These are phyloP conservation scores for Pseudomonodictys pantanalensis DNA, from an alignment of 495 filamentous ascomycete genomes.

Conservation along the genomic window DNA sequence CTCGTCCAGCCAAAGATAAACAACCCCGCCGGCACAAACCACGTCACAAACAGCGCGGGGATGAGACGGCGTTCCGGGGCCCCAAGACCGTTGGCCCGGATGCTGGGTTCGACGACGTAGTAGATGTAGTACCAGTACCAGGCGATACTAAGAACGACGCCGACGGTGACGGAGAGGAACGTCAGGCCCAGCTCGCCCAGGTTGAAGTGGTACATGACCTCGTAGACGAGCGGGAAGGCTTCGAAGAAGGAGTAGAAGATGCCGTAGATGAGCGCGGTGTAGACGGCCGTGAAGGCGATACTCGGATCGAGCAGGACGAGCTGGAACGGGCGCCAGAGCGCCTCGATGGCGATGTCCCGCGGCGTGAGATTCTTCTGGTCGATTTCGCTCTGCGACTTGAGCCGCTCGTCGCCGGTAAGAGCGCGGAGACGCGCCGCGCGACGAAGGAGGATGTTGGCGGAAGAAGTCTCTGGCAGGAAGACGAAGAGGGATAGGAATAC, in stretches of 20 bases:
- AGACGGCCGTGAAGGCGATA: conserved; percentile 60
- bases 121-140: conserved; percentile 54
- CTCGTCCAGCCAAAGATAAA: conserved; percentile 66
- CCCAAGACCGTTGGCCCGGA: conserved; percentile 47
- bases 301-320: conserved; percentile 63
- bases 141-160: conserved; percentile 52
- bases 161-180: conserved; percentile 62
- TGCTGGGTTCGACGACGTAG: conserved; percentile 52
- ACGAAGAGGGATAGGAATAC: conserved; percentile 52
- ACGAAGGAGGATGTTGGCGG: conserved; percentile 54
- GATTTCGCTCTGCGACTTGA: conserved; percentile 42
- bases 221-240: conserved; percentile 71
- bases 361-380: conserved; percentile 48
- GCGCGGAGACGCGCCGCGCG: conserved; percentile 54
- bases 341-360: conserved; percentile 51
- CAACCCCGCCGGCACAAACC: conserved; percentile 56
- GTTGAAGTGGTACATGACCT: conserved; percentile 59
- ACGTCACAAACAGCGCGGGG: conserved; percentile 54
- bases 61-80: conserved; percentile 54
- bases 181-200: conserved; percentile 61
- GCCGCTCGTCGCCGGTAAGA: conserved; percentile 34
- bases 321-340: conserved; percentile 60
- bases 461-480: conserved; percentile 55
- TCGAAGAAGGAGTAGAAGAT: conserved; percentile 74
- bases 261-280: conserved; percentile 62